Conservation (phyloP, 2,329 filamentous ascomycete species). For the Thielaviopsis euricoi region DNA sequence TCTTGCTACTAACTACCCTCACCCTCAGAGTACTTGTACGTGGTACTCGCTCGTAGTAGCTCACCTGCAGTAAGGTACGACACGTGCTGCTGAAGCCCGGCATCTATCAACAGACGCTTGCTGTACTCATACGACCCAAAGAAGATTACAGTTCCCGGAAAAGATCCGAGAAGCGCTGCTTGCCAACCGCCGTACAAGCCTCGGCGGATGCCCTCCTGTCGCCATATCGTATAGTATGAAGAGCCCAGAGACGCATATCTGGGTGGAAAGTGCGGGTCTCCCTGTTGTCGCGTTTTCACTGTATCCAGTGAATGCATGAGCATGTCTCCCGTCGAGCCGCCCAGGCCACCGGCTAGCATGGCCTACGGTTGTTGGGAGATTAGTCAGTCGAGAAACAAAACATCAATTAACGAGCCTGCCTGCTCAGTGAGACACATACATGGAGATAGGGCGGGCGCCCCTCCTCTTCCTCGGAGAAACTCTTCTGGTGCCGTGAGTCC, state of each 20-base stretch:
- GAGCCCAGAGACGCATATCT: constrained; percentile 83
- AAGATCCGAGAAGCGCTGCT: constrained; percentile 80
- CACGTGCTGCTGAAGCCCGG: constrained; percentile 63
- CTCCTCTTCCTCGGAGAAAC: not conserved
- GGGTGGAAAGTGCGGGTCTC: constrained; percentile 80
- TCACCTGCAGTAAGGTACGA: constrained; percentile 74
- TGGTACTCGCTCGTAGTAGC: too few species aligned
- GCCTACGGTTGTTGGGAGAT: constrained; percentile 36
- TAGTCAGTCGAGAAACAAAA: not conserved
- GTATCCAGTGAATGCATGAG: constrained; percentile 98
- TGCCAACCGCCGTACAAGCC: constrained; percentile 89
- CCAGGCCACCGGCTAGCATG: constrained; percentile 88
- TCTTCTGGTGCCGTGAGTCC: not conserved
- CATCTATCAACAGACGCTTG: constrained; percentile 76
- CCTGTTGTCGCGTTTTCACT: constrained; percentile 95
- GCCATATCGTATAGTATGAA: constrained; percentile 83
- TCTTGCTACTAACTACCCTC: constrained; percentile 10
- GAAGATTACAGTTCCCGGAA: constrained; percentile 85
- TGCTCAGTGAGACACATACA: not conserved
- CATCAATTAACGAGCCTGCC: not conserved
- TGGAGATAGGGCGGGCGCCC: not conserved
- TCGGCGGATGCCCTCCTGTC: constrained; percentile 73
- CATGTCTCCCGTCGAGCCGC: constrained; percentile 87
- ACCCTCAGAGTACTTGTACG: too few species aligned
- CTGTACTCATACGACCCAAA: constrained; percentile 95